Evolutionary conservation across 371 early-diverging fungal species (phyloP).

Genomic region (Haplosporangium sp.): DNA sequence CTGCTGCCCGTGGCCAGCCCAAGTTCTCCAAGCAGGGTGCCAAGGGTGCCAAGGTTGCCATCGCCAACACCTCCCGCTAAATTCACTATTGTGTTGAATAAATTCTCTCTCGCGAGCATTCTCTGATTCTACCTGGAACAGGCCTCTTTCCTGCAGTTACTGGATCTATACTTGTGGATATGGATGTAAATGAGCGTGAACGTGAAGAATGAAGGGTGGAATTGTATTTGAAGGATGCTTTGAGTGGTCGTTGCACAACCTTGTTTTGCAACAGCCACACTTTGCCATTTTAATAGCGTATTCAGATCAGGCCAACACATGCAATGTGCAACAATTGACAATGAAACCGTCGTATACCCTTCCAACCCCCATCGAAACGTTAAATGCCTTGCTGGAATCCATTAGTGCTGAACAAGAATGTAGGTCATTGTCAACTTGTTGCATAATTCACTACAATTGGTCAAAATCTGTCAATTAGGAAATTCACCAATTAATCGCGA

Average conservation of each 20-base stretch:
- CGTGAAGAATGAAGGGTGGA: no score
- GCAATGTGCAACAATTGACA: background rate
- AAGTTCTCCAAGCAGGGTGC: slow-evolving; percentile 91
- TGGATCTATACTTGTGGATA: no score
- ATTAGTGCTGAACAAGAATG: slow-evolving; percentile 24
- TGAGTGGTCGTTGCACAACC: no score
- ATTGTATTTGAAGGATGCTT: no score
- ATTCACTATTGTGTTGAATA: slow-evolving; percentile 6
- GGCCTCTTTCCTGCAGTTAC: no score
- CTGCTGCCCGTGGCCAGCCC: slow-evolving; percentile 60
- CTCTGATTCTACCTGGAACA: background rate
- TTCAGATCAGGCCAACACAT: no score
- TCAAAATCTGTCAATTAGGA: background rate
- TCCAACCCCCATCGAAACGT: slow-evolving; percentile 11
- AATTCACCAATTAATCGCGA: background rate
- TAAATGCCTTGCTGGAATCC: slow-evolving; percentile 17
- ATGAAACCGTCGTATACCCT: slow-evolving; percentile 4
- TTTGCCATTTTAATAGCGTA: no score
- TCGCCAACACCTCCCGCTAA: slow-evolving; percentile 91
- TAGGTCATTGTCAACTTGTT: background rate
- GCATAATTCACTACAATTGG: background rate
- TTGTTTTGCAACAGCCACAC: no score
- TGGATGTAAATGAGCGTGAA: no score
- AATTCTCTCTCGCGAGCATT: background rate
- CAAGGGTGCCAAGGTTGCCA: slow-evolving; percentile 88